Evolutionary conservation across 1,284 basidiomycete species (phyloP).

Genomic region (Flammula alnicola): DNA sequence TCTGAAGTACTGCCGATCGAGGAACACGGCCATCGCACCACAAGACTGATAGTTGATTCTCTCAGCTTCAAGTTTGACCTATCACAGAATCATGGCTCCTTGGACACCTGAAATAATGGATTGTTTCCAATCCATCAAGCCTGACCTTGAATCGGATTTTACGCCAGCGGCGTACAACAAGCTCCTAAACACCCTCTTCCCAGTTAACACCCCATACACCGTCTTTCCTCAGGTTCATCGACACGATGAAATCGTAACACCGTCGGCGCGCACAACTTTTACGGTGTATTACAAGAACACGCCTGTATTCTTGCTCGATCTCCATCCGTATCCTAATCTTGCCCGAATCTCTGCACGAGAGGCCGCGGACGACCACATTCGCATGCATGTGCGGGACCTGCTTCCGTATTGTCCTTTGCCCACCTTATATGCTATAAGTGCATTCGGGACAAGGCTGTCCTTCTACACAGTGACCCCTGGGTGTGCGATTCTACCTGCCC

Average conservation of each 20-base stretch:
- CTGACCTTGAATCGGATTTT: conserved; percentile 26
- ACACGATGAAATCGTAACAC: conserved; percentile 9
- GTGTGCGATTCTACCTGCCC: conserved; percentile 12
- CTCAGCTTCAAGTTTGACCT: background rate
- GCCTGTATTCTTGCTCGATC: conserved; percentile 23
- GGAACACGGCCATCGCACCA: background rate
- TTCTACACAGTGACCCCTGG: conserved; percentile 21
- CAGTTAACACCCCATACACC: conserved; percentile 25
- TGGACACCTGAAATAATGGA: conserved; percentile 22
- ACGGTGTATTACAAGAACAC: conserved; percentile 22
- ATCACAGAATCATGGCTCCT: conserved; percentile 13
- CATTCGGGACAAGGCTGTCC: conserved; percentile 22
- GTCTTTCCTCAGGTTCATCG: conserved; percentile 24
- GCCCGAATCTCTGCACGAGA: conserved; percentile 21
- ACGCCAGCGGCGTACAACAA: conserved; percentile 27
- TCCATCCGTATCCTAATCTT: conserved; percentile 20
- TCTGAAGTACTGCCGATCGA: no score
- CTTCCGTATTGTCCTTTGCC: conserved; percentile 21
- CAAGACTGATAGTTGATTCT: background rate
- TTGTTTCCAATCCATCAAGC: conserved; percentile 18
- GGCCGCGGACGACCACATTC: conserved; percentile 23
- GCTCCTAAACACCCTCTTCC: conserved; percentile 23
- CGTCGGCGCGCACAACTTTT: conserved; percentile 20
- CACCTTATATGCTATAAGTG: conserved; percentile 19
- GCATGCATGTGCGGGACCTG: conserved; percentile 22